Evolutionary conservation across 1,284 basidiomycete species (phyloP).

Genomic region (Irpex rosettiformis): DNA sequence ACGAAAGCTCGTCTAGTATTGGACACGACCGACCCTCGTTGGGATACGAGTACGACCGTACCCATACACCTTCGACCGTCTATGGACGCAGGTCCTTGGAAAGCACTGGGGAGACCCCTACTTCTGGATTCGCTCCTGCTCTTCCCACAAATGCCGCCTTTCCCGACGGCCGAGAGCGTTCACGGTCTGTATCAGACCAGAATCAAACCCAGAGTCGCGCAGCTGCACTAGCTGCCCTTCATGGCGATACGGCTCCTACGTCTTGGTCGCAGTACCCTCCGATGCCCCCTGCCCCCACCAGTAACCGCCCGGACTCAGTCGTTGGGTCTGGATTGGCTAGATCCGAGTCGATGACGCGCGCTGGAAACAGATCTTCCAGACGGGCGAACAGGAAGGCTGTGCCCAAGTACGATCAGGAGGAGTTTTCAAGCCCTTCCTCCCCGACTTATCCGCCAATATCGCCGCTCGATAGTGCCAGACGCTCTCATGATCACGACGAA

Average conservation of each 20-base stretch:
- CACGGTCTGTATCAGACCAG: conserved; percentile 8
- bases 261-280: conserved; percentile 10
- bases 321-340: conserved; percentile 24
- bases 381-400: conserved; percentile 40
- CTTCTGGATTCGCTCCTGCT: neutral
- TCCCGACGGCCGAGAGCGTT: conserved; percentile 2
- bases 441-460: neutral
- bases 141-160: neutral
- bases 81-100: conserved; percentile 12
- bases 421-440: conserved; percentile 3
- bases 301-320: conserved; percentile 12
- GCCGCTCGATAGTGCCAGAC: neutral
- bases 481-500: conserved; percentile 3
- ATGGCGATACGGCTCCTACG: conserved; percentile 4
- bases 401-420: conserved; percentile 31
- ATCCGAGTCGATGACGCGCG: conserved; percentile 14
- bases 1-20: neutral
- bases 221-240: conserved; percentile 23
- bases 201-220: conserved; percentile 24
- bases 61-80: conserved; percentile 11
- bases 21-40: neutral
- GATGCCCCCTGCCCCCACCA: neutral
- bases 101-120: conserved; percentile 10
- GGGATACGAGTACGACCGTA: conserved; percentile 9
- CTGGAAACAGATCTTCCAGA: conserved; percentile 4